Conservation (phyloP, 164 flowering plant genomes). For the Nelumbo lutea region DNA sequence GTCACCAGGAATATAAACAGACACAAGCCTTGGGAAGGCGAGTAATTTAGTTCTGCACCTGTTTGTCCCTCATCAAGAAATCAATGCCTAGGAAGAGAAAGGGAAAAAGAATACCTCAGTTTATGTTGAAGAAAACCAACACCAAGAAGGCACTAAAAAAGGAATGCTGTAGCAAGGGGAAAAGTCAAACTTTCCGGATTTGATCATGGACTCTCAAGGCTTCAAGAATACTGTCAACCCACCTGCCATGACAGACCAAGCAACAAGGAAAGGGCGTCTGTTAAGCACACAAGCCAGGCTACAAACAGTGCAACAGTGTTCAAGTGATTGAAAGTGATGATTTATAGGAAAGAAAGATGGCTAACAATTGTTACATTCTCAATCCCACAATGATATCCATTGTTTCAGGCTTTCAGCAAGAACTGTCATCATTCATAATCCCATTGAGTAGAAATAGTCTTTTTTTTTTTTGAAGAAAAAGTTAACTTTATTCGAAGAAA, state of each 20-base stretch:
- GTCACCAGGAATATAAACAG: too few relatives aligned
- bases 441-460: too few relatives aligned
- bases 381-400: too few relatives aligned
- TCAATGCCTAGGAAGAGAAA: slow-evolving; percentile 18
- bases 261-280: background rate
- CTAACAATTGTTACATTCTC: too few relatives aligned
- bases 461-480: too few relatives aligned
- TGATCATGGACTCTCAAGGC: slow-evolving; percentile 57
- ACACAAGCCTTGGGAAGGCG: background rate
- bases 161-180: background rate
- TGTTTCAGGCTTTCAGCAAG: too few relatives aligned
- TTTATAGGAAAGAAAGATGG: too few relatives aligned
- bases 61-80: slow-evolving; percentile 24
- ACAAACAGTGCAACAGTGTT: background rate
- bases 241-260: slow-evolving; percentile 35
- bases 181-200: slow-evolving; percentile 23
- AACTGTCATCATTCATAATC: too few relatives aligned
- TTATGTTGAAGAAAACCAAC: background rate
- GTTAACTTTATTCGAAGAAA: too few relatives aligned
- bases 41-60: slow-evolving; percentile 16
- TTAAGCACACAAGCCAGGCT: background rate
- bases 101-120: background rate
- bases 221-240: slow-evolving; percentile 78
- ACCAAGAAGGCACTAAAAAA: background rate
- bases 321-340: too few relatives aligned